These are phyloP conservation scores for Gossypium bickii DNA, from an alignment of 345 rosid genomes.

Conservation along the genomic window DNA sequence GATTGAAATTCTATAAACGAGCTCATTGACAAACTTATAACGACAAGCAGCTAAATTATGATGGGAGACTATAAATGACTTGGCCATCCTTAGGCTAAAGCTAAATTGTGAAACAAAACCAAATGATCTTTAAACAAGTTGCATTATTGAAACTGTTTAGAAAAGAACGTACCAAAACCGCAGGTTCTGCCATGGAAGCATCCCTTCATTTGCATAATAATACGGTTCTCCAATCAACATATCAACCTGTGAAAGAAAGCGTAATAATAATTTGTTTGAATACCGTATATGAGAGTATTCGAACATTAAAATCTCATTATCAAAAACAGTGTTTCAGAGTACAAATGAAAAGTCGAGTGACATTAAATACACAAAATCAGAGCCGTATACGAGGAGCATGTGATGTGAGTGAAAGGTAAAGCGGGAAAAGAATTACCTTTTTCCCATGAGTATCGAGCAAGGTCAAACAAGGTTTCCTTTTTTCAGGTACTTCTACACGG, in stretches of 20 bases:
- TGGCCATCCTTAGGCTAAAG: neutral
- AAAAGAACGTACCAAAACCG: slow-evolving; percentile 69
- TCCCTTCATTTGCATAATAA: slow-evolving; percentile 65
- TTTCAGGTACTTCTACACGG: slow-evolving; percentile 44
- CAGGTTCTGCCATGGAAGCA: slow-evolving; percentile 90
- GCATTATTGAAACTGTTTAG: neutral
- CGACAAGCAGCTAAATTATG: neutral
- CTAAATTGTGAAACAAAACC: neutral
- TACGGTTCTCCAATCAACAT: slow-evolving; percentile 82
- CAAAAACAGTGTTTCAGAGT: neutral
- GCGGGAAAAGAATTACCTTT: slow-evolving; percentile 34
- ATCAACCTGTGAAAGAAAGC: slow-evolving; percentile 53
- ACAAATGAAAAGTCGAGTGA: neutral
- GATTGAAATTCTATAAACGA: neutral
- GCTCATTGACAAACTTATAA: neutral
- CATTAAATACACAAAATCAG: neutral
- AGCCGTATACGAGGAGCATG: neutral
- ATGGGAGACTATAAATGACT: neutral
- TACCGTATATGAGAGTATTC: neutral
- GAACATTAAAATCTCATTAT: neutral
- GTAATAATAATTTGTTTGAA: neutral
- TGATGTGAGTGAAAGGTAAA: neutral
- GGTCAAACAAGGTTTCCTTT: slow-evolving; percentile 40
- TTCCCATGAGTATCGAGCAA: slow-evolving; percentile 42
- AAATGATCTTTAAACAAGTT: neutral